phyloP scores from a whole-genome alignment of 352 stramenopile genomes.

The Phytopythium vexans region DNA sequence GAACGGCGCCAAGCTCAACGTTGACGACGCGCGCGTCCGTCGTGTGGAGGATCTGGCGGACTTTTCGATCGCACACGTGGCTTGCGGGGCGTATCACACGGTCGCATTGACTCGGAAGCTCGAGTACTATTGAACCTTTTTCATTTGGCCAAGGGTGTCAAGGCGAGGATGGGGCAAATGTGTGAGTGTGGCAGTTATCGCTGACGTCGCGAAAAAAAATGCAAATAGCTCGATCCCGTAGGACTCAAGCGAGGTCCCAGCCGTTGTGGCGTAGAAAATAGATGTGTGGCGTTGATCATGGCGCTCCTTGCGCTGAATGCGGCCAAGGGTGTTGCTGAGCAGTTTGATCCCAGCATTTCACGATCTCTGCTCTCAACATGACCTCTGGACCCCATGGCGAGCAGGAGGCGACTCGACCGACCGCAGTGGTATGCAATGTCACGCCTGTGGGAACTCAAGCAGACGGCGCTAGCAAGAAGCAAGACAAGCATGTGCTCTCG shows the following conservation, averaged over 20 bases:
- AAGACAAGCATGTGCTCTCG: slow-evolving; percentile 6
- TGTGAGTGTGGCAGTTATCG: too few species aligned
- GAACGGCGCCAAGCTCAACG: slow-evolving; percentile 52
- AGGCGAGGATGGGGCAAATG: neutral
- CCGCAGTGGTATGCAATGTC: too few species aligned
- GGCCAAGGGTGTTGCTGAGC: neutral
- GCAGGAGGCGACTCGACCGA: too few species aligned
- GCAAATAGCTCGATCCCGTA: too few species aligned
- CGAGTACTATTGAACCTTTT: slow-evolving; percentile 34
- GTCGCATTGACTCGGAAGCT: slow-evolving; percentile 52
- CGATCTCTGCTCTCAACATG: too few species aligned
- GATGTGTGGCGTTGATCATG: slow-evolving; percentile 1
- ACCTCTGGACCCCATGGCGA: too few species aligned
- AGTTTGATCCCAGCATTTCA: too few species aligned
- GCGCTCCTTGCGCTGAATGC: neutral
- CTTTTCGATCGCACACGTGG: slow-evolving; percentile 48
- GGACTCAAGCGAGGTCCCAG: too few species aligned
- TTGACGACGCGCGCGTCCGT: slow-evolving; percentile 50
- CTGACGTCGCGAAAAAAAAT: too few species aligned
- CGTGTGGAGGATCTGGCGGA: slow-evolving; percentile 35
- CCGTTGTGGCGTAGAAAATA: slow-evolving; percentile 2
- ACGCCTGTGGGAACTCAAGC: too few species aligned
- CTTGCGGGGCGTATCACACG: slow-evolving; percentile 65
- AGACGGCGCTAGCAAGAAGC: neutral
- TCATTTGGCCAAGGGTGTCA: neutral